A percentile compares a stretch with the other conserved stretches of the same genome.
Evolutionary conservation across 768 basidiomycete genomes (phyloP).

Genomic region (Lactifluus subvellereus): DNA sequence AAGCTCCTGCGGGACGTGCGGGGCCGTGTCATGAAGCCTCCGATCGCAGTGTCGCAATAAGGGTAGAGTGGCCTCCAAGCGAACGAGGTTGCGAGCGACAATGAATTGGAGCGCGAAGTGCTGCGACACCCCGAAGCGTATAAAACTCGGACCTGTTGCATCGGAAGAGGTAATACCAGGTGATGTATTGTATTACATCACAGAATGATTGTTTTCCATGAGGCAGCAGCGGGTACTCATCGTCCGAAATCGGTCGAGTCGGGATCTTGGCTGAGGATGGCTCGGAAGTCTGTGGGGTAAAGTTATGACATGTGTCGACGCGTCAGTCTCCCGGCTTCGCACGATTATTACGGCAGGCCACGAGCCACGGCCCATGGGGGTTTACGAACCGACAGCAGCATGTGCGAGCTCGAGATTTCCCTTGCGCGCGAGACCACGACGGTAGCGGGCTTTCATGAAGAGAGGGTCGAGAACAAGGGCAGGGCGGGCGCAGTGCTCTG

Average conservation of each 20-base stretch:
- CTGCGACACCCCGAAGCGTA: too few relatives aligned
- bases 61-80: too few relatives aligned
- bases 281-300: conserved; percentile 29
- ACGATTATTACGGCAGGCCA: neutral
- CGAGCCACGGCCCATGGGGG: too few relatives aligned
- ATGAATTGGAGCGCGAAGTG: too few relatives aligned
- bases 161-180: too few relatives aligned
- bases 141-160: too few relatives aligned
- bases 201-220: too few relatives aligned
- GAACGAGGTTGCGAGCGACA: too few relatives aligned
- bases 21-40: too few relatives aligned
- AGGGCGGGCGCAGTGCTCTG: neutral
- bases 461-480: conserved; percentile 27
- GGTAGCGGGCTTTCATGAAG: conserved; percentile 34
- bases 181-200: too few relatives aligned
- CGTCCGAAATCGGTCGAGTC: conserved; percentile 23
- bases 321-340: neutral
- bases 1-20: too few relatives aligned
- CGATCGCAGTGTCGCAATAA: too few relatives aligned
- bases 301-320: neutral
- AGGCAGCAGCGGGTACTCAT: conserved; percentile 19
- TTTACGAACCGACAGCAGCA: conserved; percentile 27
- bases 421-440: conserved; percentile 34
- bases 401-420: conserved; percentile 24
- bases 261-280: conserved; percentile 29